Evolutionary conservation across 805 yeast genomes (phyloP).

Genomic region (Candida berthetii): DNA sequence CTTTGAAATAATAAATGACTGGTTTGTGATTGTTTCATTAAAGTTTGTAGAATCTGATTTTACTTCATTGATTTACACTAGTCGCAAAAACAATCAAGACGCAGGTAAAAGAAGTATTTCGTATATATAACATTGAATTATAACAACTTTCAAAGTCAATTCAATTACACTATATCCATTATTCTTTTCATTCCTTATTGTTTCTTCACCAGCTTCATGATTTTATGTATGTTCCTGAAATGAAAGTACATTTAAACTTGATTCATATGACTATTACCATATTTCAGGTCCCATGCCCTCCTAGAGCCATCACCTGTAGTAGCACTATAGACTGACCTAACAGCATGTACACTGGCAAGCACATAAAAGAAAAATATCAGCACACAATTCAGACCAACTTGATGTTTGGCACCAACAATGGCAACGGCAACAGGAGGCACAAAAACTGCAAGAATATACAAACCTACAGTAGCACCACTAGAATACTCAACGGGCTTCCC

Average conservation of each 20-base stretch:
- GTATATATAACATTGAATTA: too few species aligned
- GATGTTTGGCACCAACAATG: not conserved
- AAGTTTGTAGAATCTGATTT: too few species aligned
- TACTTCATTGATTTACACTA: too few species aligned
- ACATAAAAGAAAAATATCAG: not conserved
- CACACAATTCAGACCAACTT: not conserved
- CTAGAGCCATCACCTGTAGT: not conserved
- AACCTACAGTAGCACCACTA: not conserved
- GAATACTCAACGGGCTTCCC: not conserved
- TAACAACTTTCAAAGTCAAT: too few species aligned
- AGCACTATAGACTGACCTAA: not conserved
- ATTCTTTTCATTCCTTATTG: too few species aligned
- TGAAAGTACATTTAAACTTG: not conserved
- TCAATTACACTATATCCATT: too few species aligned
- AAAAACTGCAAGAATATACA: not conserved
- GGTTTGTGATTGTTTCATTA: too few species aligned
- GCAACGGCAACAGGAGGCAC: not conserved
- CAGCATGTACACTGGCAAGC: not conserved
- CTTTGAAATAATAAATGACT: conserved; percentile 24
- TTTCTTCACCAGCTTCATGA: too few species aligned
- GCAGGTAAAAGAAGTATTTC: too few species aligned
- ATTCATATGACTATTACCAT: not conserved
- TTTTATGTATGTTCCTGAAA: too few species aligned
- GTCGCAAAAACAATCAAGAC: too few species aligned
- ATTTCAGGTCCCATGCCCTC: not conserved